phyloP scores from a whole-genome alignment of 345 rosid genomes.

The Raphanus raphanistrum region DNA sequence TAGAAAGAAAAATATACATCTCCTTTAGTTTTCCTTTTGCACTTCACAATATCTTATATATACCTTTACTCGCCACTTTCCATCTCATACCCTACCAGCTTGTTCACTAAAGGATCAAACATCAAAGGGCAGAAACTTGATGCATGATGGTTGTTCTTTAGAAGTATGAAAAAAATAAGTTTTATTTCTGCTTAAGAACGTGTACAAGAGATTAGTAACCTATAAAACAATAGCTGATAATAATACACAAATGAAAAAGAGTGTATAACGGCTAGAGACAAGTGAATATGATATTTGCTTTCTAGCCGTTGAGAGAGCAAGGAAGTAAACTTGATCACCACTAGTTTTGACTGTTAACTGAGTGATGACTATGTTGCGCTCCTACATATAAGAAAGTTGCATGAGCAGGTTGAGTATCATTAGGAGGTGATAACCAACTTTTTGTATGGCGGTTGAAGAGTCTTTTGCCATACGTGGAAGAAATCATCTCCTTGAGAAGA shows the following conservation, averaged over 20 bases:
- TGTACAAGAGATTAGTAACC: no score
- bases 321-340: background rate
- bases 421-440: background rate
- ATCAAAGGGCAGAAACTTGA: no score
- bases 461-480: conserved; percentile 10
- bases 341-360: background rate
- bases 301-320: background rate
- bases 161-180: background rate
- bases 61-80: no score
- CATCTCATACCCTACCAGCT: no score
- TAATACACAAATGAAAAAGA: background rate
- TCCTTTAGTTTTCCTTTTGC: no score
- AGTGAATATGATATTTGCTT: no score
- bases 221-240: background rate
- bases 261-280: background rate
- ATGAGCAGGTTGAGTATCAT: background rate
- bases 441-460: background rate
- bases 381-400: background rate
- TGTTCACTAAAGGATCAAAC: no score
- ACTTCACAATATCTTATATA: no score
- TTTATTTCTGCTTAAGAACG: background rate
- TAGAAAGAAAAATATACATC: no score
- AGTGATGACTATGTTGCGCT: background rate
- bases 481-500: conserved; percentile 26
- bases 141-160: no score